A percentile compares a stretch with the other conserved stretches of the same genome.
Conservation (phyloP, 768 basidiomycete genomes). For the Fomitopsis pulvina region DNA sequence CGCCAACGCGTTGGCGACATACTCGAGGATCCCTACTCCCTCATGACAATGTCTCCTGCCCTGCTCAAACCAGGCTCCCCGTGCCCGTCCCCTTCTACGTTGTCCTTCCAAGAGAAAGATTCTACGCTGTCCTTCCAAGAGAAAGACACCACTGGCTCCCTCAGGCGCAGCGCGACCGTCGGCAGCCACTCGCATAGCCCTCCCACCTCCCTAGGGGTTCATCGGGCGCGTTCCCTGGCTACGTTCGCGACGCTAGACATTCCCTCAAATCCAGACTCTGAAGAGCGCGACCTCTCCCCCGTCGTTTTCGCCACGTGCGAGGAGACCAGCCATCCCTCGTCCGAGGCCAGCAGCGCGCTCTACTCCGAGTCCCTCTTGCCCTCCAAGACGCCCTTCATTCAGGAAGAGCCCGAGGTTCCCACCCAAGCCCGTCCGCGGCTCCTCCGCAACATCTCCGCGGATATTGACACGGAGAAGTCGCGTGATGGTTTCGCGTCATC, state of each 20-base stretch:
- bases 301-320: constrained; percentile 11
- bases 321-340: constrained; percentile 6
- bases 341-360: constrained; percentile 4
- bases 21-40: constrained; percentile 9
- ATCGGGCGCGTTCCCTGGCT: constrained; percentile 17
- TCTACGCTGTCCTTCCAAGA: neutral
- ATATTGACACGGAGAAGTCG: neutral
- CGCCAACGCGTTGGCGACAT: constrained; percentile 4
- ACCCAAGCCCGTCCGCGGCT: neutral
- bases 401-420: constrained; percentile 1
- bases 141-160: neutral
- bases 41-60: neutral
- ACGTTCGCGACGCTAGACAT: constrained; percentile 6
- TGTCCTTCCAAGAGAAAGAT: neutral
- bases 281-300: constrained; percentile 6
- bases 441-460: neutral
- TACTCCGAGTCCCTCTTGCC: constrained; percentile 2
- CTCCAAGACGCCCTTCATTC: neutral
- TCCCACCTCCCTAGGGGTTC: constrained; percentile 8
- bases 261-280: neutral
- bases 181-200: constrained; percentile 3
- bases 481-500: constrained; percentile 5
- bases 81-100: constrained; percentile 8
- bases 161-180: constrained; percentile 17
- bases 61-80: constrained; percentile 1